Conservation (phyloP, 768 basidiomycete species). For the Erythrobasidium yunnanense region DNA sequence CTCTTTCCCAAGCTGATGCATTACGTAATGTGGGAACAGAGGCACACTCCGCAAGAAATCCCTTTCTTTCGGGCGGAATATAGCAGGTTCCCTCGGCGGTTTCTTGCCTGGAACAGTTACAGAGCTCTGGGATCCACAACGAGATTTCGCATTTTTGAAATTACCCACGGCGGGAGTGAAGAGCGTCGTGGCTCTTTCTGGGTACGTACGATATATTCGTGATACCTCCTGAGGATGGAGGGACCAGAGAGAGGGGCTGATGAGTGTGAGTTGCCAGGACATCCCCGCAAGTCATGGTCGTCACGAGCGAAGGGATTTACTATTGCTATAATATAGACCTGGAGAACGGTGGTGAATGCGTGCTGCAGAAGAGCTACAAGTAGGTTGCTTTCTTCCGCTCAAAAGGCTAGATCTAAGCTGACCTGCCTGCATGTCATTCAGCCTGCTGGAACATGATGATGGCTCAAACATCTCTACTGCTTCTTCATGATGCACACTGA, state of each 20-base stretch:
- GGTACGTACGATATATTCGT: conserved; percentile 49
- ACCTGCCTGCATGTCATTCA: not conserved
- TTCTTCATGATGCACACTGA: not conserved
- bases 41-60: conserved; percentile 55
- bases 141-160: conserved; percentile 85
- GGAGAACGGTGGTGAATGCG: conserved; percentile 90
- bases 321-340: conserved; percentile 92
- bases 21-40: conserved; percentile 2
- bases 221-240: no score
- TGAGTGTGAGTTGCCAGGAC: conserved; percentile 49
- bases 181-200: conserved; percentile 77
- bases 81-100: conserved; percentile 68
- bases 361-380: conserved; percentile 78
- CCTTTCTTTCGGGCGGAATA: conserved; percentile 59
- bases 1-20: no score
- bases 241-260: no score
- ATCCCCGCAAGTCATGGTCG: conserved; percentile 92
- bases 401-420: not conserved
- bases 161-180: conserved; percentile 66
- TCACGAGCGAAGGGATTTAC: conserved; percentile 88
- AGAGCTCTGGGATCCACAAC: conserved; percentile 91
- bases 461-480: conserved; percentile 2
- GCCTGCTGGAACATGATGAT: conserved; percentile 12
- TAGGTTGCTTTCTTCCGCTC: not conserved
- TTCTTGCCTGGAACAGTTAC: conserved; percentile 80